These are phyloP conservation scores for Aegilops speltoides DNA, from an alignment of 176 grass and related monocot species.

Conservation along the genomic window DNA sequence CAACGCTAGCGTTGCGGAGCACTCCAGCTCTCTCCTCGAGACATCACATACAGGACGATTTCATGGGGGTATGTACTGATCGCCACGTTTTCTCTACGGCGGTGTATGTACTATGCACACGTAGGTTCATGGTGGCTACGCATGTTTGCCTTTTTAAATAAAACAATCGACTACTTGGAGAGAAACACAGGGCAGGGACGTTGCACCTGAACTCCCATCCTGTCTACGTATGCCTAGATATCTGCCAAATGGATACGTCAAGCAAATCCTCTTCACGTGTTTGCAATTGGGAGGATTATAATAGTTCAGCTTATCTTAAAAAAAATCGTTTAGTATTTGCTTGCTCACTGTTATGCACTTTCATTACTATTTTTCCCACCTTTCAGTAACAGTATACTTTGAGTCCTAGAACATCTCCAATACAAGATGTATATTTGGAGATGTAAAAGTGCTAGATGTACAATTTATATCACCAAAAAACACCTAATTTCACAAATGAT, in stretches of 20 bases:
- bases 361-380: too few species aligned
- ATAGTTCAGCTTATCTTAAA: too few species aligned
- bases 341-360: too few species aligned
- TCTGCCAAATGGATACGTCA: neutral
- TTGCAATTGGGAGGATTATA: too few species aligned
- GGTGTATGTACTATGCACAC: neutral
- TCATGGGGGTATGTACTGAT: neutral
- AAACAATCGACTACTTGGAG: neutral
- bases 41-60: neutral
- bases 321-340: too few species aligned
- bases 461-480: too few species aligned
- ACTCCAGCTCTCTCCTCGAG: neutral
- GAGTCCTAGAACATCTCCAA: too few species aligned
- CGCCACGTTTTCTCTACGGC: slow-evolving; percentile 25
- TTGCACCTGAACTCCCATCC: neutral
- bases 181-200: neutral
- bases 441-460: too few species aligned
- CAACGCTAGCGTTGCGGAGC: neutral
- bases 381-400: too few species aligned
- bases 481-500: too few species aligned
- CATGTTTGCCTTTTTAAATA: too few species aligned
- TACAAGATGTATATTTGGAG: too few species aligned
- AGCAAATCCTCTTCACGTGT: neutral
- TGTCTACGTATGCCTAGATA: neutral
- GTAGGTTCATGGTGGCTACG: neutral